Conservation (phyloP, 2,329 filamentous ascomycete species). For the Sordariomycetes sp. region DNA sequence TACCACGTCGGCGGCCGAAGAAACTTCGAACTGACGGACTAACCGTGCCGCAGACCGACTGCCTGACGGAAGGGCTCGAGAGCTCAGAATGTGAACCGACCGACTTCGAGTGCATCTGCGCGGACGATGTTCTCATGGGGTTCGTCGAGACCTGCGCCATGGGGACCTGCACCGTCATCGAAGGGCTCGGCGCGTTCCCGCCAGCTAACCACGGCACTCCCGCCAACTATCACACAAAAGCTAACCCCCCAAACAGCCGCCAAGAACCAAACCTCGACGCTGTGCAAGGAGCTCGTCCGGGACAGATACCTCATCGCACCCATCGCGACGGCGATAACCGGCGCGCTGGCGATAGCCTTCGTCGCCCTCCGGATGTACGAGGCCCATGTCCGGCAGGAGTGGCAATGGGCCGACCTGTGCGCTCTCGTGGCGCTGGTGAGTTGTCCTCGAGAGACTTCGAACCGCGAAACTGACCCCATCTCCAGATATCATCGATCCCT, state of each 20-base stretch:
- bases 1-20: neutral
- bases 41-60: neutral
- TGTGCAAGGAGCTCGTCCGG: conserved; percentile 2
- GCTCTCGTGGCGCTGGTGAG: neutral
- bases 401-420: neutral
- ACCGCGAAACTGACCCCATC: neutral
- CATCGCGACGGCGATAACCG: conserved; percentile 3
- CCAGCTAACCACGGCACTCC: too few species aligned
- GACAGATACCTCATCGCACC: conserved; percentile 1
- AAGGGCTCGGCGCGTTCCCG: conserved; percentile 2
- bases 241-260: neutral
- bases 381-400: neutral
- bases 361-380: neutral
- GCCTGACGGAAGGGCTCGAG: conserved; percentile 1
- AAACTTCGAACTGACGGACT: neutral
- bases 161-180: conserved; percentile 1
- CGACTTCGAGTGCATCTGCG: conserved; percentile 3
- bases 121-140: conserved; percentile 1
- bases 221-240: too few species aligned
- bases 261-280: neutral
- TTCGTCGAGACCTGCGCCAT: conserved; percentile 1
- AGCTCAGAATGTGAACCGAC: neutral
- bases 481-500: conserved; percentile 4
- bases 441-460: neutral
- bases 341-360: neutral